These are phyloP conservation scores for Blastocystis sp. DNA, from an alignment of 352 stramenopile genomes.

Conservation along the genomic window DNA sequence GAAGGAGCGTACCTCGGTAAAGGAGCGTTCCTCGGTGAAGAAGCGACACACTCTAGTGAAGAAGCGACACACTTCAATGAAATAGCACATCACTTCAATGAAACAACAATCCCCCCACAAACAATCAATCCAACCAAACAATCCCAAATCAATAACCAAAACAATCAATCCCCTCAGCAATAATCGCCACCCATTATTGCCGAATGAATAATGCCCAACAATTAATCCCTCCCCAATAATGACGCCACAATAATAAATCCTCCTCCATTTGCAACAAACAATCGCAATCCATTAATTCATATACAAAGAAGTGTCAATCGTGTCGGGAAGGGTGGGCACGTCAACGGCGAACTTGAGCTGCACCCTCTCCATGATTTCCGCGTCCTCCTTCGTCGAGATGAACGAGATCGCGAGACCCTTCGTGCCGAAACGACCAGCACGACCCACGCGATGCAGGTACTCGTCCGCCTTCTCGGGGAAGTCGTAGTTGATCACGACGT, in stretches of 20 bases:
- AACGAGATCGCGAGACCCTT: slow-evolving; percentile 99
- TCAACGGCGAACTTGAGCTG: slow-evolving; percentile 99
- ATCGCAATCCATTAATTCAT: slow-evolving; percentile 79
- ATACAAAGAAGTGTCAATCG: slow-evolving; percentile 99
- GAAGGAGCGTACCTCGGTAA: too few relatives aligned
- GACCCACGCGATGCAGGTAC: slow-evolving; percentile 96
- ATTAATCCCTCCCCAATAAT: slow-evolving; percentile 11
- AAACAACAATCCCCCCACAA: neutral
- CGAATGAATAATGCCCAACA: neutral
- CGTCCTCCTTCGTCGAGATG: slow-evolving; percentile 95
- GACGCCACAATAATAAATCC: too few relatives aligned
- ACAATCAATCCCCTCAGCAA: neutral
- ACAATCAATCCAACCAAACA: neutral
- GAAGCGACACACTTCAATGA: neutral
- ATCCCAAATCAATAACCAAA: neutral
- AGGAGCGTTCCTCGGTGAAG: too few relatives aligned
- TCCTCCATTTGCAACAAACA: neutral
- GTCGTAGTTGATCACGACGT: slow-evolving; percentile 99
- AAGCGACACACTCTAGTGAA: neutral
- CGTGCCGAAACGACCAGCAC: slow-evolving; percentile 97
- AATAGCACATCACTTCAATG: slow-evolving; percentile 12
- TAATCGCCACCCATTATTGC: too few relatives aligned
- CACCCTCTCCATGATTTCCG: slow-evolving; percentile 95
- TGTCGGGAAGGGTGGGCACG: slow-evolving; percentile 97
- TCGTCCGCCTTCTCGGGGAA: slow-evolving; percentile 95